phyloP scores from a whole-genome alignment of 2,329 filamentous ascomycete genomes.

The Cordyceps farinosa region DNA sequence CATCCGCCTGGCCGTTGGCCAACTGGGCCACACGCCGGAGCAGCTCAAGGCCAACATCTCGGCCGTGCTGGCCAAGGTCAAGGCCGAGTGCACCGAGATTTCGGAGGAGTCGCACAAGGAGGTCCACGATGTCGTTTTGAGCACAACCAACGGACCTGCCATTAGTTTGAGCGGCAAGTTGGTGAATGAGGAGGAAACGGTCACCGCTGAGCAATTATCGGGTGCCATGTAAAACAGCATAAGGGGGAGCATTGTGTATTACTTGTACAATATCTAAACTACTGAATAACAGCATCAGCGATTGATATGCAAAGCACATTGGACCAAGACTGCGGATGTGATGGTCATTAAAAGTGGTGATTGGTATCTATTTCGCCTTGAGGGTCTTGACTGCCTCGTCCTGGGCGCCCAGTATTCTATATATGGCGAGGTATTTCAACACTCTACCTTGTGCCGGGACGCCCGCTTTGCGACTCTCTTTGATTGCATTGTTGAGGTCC shows the following conservation, averaged over 20 bases:
- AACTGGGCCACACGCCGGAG: constrained; percentile 83
- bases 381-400: constrained; percentile 50
- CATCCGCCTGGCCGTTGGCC: constrained; percentile 84
- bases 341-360: constrained; percentile 29
- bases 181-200: constrained; percentile 54
- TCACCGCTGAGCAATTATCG: constrained; percentile 51
- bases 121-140: constrained; percentile 67
- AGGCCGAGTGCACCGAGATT: constrained; percentile 72
- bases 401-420: constrained; percentile 50
- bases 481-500: constrained; percentile 50
- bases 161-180: constrained; percentile 83
- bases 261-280: constrained; percentile 19
- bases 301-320: constrained; percentile 17
- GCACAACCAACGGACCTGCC: constrained; percentile 81
- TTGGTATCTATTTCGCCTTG: constrained; percentile 24
- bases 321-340: constrained; percentile 4
- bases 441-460: constrained; percentile 41
- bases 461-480: constrained; percentile 43
- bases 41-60: constrained; percentile 82
- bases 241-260: constrained; percentile 16
- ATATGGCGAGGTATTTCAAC: constrained; percentile 51
- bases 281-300: constrained; percentile 17
- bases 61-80: constrained; percentile 70
- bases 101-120: constrained; percentile 48
- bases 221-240: constrained; percentile 47